A percentile compares a stretch with the other conserved stretches of the same genome.
Evolutionary conservation across 2,329 filamentous ascomycete genomes (phyloP).

Genomic region (Ophiostoma piceae): DNA sequence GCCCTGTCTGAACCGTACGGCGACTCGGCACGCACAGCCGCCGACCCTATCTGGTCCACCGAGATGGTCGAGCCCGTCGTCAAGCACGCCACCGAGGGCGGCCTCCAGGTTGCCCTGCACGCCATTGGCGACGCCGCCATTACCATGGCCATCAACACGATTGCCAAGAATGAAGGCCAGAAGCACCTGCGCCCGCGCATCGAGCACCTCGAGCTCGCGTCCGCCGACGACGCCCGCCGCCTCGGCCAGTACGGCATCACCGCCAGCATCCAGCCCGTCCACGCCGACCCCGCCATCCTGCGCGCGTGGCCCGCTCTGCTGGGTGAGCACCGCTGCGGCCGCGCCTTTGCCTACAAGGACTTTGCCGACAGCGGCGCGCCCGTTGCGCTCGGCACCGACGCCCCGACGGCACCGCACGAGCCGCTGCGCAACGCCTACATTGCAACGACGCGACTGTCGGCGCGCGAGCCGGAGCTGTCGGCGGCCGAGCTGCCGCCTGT

Average conservation of each 20-base stretch:
- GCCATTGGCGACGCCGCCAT: constrained; percentile 60
- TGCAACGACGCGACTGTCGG: constrained; percentile 53
- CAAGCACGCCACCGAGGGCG: constrained; percentile 46
- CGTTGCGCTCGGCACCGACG: constrained; percentile 55
- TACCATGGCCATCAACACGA: constrained; percentile 51
- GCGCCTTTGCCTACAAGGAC: constrained; percentile 48
- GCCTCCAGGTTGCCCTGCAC: constrained; percentile 58
- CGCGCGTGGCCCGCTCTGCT: constrained; percentile 56
- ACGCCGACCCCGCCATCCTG: constrained; percentile 57
- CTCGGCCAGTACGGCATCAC: constrained; percentile 40
- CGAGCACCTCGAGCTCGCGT: constrained; percentile 55
- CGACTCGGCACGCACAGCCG: constrained; percentile 34
- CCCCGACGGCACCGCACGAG: constrained; percentile 53
- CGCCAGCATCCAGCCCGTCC: constrained; percentile 54
- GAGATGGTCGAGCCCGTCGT: constrained; percentile 51
- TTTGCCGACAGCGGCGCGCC: constrained; percentile 44
- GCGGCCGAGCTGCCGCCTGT: constrained; percentile 36
- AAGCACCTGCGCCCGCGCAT: constrained; percentile 39
- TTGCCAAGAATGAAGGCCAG: constrained; percentile 35
- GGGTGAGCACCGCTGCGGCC: constrained; percentile 47
- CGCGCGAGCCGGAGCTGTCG: constrained; percentile 40
- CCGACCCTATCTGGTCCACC: constrained; percentile 51
- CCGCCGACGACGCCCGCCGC: constrained; percentile 48
- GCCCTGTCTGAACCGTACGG: constrained; percentile 56
- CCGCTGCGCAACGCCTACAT: constrained; percentile 55